These are phyloP conservation scores for Linum tenue DNA, from an alignment of 345 rosid species.

Conservation along the genomic window DNA sequence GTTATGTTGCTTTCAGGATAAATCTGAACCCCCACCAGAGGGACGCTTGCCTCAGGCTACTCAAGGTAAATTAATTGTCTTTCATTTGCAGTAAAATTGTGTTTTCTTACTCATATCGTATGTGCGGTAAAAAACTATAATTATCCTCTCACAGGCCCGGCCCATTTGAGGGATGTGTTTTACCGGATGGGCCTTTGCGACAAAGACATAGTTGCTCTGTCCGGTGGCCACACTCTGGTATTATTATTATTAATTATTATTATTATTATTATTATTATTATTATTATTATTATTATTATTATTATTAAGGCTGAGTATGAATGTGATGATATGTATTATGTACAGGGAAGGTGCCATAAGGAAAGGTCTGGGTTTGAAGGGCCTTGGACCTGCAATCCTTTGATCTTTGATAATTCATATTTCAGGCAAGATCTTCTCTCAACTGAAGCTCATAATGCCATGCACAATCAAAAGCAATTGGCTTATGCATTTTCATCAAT, in stretches of 20 bases:
- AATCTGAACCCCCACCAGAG: conserved; percentile 19
- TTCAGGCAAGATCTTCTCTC: conserved; percentile 9
- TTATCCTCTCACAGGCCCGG: conserved; percentile 10
- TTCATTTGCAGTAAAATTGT: not conserved
- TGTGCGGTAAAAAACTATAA: too few species aligned
- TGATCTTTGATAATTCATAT: conserved; percentile 17
- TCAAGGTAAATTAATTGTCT: conserved; percentile 9
- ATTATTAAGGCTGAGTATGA: too few species aligned
- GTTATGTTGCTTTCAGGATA: conserved; percentile 8
- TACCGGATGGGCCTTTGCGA: conserved; percentile 20
- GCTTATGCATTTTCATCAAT: not conserved
- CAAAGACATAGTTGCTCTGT: conserved; percentile 20
- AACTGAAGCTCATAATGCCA: not conserved
- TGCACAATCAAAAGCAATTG: not conserved
- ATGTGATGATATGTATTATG: too few species aligned
- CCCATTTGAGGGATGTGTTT: conserved; percentile 20
- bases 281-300: not conserved
- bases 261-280: too few species aligned
- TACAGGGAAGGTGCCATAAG: conserved; percentile 21
- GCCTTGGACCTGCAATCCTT: conserved; percentile 21
- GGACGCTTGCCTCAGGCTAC: conserved; percentile 25
- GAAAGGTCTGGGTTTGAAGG: conserved; percentile 25
- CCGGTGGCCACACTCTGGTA: conserved; percentile 25
- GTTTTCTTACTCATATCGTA: not conserved
- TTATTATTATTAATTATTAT: not conserved